Conservation (phyloP, 2,329 filamentous ascomycete species). For the Ascochyta koolunga region DNA sequence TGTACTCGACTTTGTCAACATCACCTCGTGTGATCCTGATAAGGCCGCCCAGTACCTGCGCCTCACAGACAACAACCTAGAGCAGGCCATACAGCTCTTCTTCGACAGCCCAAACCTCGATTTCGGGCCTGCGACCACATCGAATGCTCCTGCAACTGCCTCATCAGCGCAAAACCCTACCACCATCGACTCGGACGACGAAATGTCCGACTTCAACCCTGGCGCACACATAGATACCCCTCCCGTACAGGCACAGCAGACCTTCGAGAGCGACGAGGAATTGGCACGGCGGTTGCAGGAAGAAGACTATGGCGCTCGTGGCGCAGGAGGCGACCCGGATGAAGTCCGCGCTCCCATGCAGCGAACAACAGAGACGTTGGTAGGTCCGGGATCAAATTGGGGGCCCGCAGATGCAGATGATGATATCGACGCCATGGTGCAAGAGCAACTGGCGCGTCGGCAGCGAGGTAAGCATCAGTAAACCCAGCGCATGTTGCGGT, state of each 20-base stretch:
- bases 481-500: conserved; percentile 10
- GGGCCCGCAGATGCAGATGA: conserved; percentile 54
- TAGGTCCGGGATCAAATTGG: conserved; percentile 71
- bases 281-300: conserved; percentile 92
- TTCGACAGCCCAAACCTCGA: conserved; percentile 84
- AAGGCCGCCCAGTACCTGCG: conserved; percentile 83
- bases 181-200: conserved; percentile 78
- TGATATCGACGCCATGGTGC: conserved; percentile 65
- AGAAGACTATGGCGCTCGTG: conserved; percentile 75
- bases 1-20: conserved; percentile 77
- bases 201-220: conserved; percentile 59
- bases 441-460: conserved; percentile 67
- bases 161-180: conserved; percentile 63
- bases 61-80: conserved; percentile 81
- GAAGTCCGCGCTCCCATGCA: conserved; percentile 88
- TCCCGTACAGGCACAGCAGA: conserved; percentile 27
- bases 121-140: conserved; percentile 48
- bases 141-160: conserved; percentile 43
- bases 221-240: conserved; percentile 40
- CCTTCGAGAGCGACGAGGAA: conserved; percentile 85
- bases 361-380: conserved; percentile 86
- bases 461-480: conserved; percentile 31
- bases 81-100: conserved; percentile 86
- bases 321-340: conserved; percentile 53
- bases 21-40: conserved; percentile 76